These are phyloP conservation scores for Micractinium sp. DNA, from an alignment of 139 green algal genomes.

Conservation along the genomic window DNA sequence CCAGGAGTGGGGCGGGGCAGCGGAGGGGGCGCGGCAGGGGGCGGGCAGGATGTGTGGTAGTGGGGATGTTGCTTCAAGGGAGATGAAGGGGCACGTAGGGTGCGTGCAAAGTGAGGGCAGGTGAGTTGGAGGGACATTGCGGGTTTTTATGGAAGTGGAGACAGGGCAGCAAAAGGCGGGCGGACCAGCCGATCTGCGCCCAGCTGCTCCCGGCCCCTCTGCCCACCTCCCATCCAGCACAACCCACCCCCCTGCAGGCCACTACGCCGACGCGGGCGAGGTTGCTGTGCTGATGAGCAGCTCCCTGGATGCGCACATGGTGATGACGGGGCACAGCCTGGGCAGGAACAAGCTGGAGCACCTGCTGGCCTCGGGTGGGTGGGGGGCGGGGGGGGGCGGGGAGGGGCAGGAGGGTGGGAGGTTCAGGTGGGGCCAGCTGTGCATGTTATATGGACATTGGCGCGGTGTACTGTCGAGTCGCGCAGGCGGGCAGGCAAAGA, in stretches of 20 bases:
- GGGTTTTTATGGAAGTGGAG: background rate
- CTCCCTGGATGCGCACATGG: conserved; percentile 89
- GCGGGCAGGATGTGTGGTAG: background rate
- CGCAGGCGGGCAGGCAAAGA: too few species aligned
- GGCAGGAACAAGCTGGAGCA: conserved; percentile 96
- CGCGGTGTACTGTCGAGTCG: too few species aligned
- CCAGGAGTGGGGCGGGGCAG: background rate
- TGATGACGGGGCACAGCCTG: conserved; percentile 92
- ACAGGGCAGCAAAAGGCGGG: background rate
- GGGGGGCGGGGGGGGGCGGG: too few species aligned
- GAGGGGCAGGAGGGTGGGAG: background rate
- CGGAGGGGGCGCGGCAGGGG: background rate
- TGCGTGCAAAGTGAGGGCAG: background rate
- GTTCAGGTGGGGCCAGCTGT: too few species aligned
- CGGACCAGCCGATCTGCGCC: background rate
- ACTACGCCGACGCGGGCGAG: conserved; percentile 74
- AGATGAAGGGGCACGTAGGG: background rate
- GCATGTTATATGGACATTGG: too few species aligned
- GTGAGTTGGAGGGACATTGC: background rate
- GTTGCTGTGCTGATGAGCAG: conserved; percentile 75
- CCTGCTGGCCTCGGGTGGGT: conserved; percentile 77
- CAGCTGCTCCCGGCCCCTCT: background rate
- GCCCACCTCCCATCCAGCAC: background rate
- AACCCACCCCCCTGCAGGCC: background rate
- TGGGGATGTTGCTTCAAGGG: background rate